Percentiles rank a stretch among this genome's conserved stretches.
phyloP scores from a whole-genome alignment of 2,329 filamentous ascomycete genomes.

The Pyrenophora teres region DNA sequence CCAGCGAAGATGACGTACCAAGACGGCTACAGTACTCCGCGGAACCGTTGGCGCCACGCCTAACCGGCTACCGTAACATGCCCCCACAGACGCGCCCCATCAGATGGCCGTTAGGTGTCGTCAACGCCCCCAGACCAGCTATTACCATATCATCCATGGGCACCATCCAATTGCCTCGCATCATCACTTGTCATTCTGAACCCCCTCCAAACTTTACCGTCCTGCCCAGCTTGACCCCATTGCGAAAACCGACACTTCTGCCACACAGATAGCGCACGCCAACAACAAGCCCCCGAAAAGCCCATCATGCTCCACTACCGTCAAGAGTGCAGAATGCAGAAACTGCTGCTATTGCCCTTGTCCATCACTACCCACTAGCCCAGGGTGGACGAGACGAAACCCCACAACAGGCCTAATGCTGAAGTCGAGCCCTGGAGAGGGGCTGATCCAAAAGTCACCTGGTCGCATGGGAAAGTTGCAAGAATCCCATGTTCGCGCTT shows the following conservation, averaged over 20 bases:
- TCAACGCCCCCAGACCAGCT: not conserved
- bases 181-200: too few species aligned
- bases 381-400: not conserved
- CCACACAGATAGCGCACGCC: not conserved
- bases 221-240: too few species aligned
- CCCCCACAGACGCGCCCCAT: too few species aligned
- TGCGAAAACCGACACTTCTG: not conserved
- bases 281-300: not conserved
- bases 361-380: not conserved
- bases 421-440: not conserved
- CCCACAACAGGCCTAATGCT: not conserved
- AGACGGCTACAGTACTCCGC: too few species aligned
- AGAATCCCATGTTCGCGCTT: conserved; percentile 7
- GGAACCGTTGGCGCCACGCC: too few species aligned
- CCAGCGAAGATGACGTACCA: too few species aligned
- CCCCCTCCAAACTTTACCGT: too few species aligned
- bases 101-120: not conserved
- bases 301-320: not conserved
- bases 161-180: too few species aligned
- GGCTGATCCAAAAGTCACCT: conserved; percentile 4
- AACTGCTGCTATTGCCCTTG: not conserved
- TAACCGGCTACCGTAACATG: too few species aligned
- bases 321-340: not conserved
- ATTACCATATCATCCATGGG: too few species aligned
- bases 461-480: conserved; percentile 1